Evolutionary conservation across 805 yeast species (phyloP).

Genomic region (Candida maris): DNA sequence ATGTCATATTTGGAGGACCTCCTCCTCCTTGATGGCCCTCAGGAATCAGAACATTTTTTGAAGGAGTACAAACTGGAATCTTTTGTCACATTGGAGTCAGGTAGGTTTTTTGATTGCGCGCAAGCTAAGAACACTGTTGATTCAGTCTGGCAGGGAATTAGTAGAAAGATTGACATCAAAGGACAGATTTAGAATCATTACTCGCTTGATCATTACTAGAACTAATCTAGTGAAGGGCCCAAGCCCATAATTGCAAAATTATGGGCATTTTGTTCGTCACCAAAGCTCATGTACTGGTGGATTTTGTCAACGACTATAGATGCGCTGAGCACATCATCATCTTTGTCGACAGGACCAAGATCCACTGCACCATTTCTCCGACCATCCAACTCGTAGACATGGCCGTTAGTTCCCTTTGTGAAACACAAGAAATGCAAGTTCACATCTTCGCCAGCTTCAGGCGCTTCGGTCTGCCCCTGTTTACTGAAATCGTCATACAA

Average conservation of each 20-base stretch:
- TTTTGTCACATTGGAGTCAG: conserved; percentile 21
- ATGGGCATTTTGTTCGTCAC: conserved; percentile 55
- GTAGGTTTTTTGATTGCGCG: conserved; percentile 23
- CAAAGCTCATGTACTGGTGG: conserved; percentile 60
- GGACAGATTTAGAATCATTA: conserved; percentile 59
- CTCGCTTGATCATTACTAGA: conserved; percentile 2
- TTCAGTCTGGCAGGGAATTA: conserved; percentile 28
- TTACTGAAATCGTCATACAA: conserved; percentile 42
- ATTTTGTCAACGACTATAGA: conserved; percentile 50
- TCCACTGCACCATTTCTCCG: conserved; percentile 73
- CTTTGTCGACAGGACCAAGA: conserved; percentile 40
- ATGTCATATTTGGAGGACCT: conserved; percentile 16
- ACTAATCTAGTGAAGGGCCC: conserved; percentile 49
- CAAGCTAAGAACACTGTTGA: conserved; percentile 23
- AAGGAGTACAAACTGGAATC: conserved; percentile 35
- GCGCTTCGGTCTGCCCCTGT: conserved; percentile 67
- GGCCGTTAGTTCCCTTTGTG: conserved; percentile 49
- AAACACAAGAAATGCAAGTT: conserved; percentile 78
- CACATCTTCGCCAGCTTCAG: conserved; percentile 49
- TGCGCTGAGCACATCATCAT: conserved; percentile 51
- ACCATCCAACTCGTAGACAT: conserved; percentile 85
- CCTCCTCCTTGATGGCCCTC: conserved; percentile 29
- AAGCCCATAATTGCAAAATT: conserved; percentile 78
- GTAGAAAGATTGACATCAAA: conserved; percentile 75
- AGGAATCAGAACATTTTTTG: conserved; percentile 43